These are phyloP conservation scores for Auricularia cornea DNA, from an alignment of 768 basidiomycete species.

Conservation along the genomic window DNA sequence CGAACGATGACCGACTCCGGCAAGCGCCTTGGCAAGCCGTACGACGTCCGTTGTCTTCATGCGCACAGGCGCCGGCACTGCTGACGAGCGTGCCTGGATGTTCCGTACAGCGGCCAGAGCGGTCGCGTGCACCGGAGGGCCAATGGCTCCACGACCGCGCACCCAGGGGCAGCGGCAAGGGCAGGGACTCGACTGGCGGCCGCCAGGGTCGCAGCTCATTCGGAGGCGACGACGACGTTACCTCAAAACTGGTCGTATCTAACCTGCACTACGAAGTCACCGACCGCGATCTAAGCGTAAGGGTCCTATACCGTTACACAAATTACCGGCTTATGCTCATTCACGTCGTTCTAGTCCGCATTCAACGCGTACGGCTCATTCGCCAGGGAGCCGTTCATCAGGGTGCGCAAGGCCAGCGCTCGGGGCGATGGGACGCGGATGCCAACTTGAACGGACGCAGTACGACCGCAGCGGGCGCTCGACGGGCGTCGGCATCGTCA, in stretches of 20 bases:
- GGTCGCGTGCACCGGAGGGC: constrained; percentile 43
- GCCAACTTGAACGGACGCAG: too few species aligned
- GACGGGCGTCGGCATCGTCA: constrained; percentile 69
- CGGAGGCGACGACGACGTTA: not conserved
- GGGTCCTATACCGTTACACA: too few species aligned
- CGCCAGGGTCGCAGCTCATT: constrained; percentile 26
- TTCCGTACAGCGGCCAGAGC: constrained; percentile 43
- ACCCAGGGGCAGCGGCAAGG: constrained; percentile 33
- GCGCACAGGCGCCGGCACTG: not conserved
- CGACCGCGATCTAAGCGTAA: constrained; percentile 77
- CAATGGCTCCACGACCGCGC: constrained; percentile 75
- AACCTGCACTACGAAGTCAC: constrained; percentile 91
- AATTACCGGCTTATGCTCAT: too few species aligned
- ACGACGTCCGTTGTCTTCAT: constrained; percentile 10
- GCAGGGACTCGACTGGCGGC: constrained; percentile 15
- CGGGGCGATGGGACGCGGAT: too few species aligned
- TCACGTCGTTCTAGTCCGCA: too few species aligned
- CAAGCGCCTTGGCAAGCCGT: constrained; percentile 17
- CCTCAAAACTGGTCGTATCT: constrained; percentile 61
- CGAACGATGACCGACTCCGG: not conserved
- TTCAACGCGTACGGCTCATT: constrained; percentile 91
- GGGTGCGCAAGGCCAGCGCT: constrained; percentile 74
- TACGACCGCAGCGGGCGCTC: constrained; percentile 96
- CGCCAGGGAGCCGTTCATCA: constrained; percentile 85
- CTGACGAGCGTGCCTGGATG: too few species aligned